These are phyloP conservation scores for Silene latifolia DNA, from an alignment of 148 eudicot genomes.

Conservation along the genomic window DNA sequence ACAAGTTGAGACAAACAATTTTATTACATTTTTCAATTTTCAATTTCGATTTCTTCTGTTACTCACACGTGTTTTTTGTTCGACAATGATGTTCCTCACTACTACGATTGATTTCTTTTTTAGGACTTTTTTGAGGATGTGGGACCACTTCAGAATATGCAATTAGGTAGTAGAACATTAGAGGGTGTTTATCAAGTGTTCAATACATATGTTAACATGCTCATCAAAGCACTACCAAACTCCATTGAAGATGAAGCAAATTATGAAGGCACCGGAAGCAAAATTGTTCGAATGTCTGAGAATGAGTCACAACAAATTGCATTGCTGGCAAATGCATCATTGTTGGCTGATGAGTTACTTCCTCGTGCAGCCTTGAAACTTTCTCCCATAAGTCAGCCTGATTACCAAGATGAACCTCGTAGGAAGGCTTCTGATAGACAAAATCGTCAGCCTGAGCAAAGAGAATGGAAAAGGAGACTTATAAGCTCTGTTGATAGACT, in stretches of 20 bases:
- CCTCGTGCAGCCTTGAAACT: constrained; percentile 94
- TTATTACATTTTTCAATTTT: not conserved
- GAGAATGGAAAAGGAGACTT: constrained; percentile 95
- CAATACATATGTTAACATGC: constrained; percentile 69
- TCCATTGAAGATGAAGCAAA: constrained; percentile 79
- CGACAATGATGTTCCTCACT: not conserved
- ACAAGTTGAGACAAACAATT: not conserved
- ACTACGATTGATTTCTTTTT: not conserved
- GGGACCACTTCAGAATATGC: constrained; percentile 85
- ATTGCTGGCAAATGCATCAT: constrained; percentile 90
- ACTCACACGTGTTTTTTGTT: not conserved
- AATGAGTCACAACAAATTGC: constrained; percentile 92
- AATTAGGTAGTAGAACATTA: constrained; percentile 79
- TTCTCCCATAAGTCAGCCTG: constrained; percentile 49
- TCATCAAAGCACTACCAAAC: constrained; percentile 90
- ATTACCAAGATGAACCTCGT: constrained; percentile 59
- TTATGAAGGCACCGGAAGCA: constrained; percentile 71
- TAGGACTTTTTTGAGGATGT: constrained; percentile 97
- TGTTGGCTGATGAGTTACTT: constrained; percentile 86
- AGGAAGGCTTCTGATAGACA: constrained; percentile 65
- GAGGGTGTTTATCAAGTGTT: constrained; percentile 91
- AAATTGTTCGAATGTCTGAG: constrained; percentile 86
- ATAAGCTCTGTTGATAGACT: constrained; percentile 74
- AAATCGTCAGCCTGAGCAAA: constrained; percentile 85
- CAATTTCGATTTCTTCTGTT: not conserved